Evolutionary conservation across 371 early-diverging fungal genomes (phyloP).

Genomic region (Apophysomyces trapeziformis): DNA sequence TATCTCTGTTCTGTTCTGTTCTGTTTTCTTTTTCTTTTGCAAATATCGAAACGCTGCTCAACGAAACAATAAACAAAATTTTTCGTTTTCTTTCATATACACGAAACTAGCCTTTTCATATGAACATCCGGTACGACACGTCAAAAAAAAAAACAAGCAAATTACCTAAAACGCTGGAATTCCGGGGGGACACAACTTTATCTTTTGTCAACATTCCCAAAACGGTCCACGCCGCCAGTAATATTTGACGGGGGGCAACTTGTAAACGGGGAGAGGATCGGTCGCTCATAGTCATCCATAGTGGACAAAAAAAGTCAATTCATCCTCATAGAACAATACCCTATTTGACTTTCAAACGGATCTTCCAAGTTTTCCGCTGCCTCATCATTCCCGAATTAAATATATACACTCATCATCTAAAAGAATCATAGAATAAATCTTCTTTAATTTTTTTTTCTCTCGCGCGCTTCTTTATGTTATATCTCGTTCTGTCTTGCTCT

Average conservation of each 20-base stretch:
- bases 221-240: neutral
- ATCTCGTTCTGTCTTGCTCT: neutral
- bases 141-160: neutral
- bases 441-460: neutral
- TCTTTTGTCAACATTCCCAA: slow-evolving; percentile 8
- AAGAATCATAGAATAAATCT: neutral
- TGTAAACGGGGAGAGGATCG: too few species aligned
- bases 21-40: too few species aligned
- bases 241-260: too few species aligned
- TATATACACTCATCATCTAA: neutral
- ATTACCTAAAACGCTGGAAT: slow-evolving; percentile 1
- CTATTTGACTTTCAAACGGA: too few species aligned
- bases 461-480: neutral
- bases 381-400: too few species aligned
- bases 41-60: too few species aligned
- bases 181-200: slow-evolving; percentile 3
- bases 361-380: too few species aligned
- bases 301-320: too few species aligned
- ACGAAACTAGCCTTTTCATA: slow-evolving; percentile 8
- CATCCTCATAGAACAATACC: too few species aligned
- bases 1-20: too few species aligned
- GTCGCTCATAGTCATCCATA: too few species aligned
- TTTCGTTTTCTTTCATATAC: slow-evolving; percentile 3
- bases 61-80: slow-evolving; percentile 1
- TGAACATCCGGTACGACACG: slow-evolving; percentile 6